These are phyloP conservation scores for Amauroascus niger DNA, from an alignment of 2,329 filamentous ascomycete genomes.

Conservation along the genomic window DNA sequence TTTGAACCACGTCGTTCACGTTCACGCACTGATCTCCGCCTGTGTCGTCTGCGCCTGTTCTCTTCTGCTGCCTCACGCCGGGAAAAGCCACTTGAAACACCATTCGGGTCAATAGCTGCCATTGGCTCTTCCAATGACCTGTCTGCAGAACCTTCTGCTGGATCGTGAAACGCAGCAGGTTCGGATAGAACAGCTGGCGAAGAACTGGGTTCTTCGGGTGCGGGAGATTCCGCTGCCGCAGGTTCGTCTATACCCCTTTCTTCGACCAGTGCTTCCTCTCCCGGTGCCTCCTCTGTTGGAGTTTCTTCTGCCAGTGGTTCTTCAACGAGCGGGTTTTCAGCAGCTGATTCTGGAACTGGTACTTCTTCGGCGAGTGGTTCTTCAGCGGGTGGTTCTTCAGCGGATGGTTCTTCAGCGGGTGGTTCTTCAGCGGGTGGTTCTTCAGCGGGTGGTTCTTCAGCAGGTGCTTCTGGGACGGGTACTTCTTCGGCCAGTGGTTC, in stretches of 20 bases:
- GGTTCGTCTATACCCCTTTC: conserved; percentile 16
- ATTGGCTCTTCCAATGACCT: conserved; percentile 4
- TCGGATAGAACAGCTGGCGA: conserved; percentile 6
- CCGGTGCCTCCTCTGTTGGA: conserved; percentile 2
- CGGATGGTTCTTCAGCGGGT: not conserved
- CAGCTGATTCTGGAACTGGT: conserved; percentile 2
- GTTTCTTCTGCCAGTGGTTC: conserved; percentile 4
- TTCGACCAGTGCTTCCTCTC: conserved; percentile 11
- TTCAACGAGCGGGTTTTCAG: conserved; percentile 2
- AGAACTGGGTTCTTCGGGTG: conserved; percentile 13
- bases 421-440: not conserved
- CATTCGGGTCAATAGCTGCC: not conserved
- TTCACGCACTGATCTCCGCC: conserved; percentile 25
- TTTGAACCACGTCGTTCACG: conserved; percentile 31
- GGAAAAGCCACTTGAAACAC: conserved; percentile 11
- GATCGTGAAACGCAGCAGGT: not conserved
- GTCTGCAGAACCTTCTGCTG: conserved; percentile 3
- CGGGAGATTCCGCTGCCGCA: conserved; percentile 13
- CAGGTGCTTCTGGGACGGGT: not conserved
- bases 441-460: not conserved
- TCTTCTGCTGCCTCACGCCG: conserved; percentile 11
- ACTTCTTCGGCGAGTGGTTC: conserved; percentile 14
- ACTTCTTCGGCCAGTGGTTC: not conserved
- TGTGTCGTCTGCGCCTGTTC: conserved; percentile 16
- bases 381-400: conserved; percentile 5